Conservation (phyloP, 768 basidiomycete genomes). For the Lactarius vividus region DNA sequence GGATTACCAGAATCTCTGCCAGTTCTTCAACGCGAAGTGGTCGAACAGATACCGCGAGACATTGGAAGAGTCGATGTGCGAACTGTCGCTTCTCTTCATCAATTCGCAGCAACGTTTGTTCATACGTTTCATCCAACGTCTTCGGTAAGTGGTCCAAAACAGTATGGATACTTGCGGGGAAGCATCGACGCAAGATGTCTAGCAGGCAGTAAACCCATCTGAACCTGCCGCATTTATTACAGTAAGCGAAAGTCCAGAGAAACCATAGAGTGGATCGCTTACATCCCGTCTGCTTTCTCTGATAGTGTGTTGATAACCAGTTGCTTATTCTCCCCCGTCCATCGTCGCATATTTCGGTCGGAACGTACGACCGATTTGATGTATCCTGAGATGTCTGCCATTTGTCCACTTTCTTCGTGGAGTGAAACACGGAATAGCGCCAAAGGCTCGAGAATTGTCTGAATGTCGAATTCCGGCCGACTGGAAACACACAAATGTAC, state of each 20-base stretch:
- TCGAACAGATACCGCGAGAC: neutral
- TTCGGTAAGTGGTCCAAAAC: neutral
- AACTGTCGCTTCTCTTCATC: neutral
- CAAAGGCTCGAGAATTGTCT: conserved; percentile 2
- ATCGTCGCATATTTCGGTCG: conserved; percentile 3
- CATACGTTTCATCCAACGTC: neutral
- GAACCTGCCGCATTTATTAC: neutral
- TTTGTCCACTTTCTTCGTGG: conserved; percentile 8
- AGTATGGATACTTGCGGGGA: neutral
- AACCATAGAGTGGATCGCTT: neutral
- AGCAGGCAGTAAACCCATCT: neutral
- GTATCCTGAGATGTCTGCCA: conserved; percentile 1
- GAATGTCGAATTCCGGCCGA: conserved; percentile 5
- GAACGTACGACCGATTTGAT: neutral
- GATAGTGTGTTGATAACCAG: conserved; percentile 7
- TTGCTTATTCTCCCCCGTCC: neutral
- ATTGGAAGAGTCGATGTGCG: neutral
- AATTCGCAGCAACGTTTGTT: neutral
- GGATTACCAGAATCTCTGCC: neutral
- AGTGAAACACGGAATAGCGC: neutral
- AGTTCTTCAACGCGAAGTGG: neutral
- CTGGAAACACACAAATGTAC: conserved; percentile 2
- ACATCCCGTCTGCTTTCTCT: conserved; percentile 1
- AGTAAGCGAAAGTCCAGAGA: neutral
- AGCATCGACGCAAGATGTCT: neutral